Evolutionary conservation across 768 basidiomycete genomes (phyloP).

Genomic region (Suillus fuscotomentosus): DNA sequence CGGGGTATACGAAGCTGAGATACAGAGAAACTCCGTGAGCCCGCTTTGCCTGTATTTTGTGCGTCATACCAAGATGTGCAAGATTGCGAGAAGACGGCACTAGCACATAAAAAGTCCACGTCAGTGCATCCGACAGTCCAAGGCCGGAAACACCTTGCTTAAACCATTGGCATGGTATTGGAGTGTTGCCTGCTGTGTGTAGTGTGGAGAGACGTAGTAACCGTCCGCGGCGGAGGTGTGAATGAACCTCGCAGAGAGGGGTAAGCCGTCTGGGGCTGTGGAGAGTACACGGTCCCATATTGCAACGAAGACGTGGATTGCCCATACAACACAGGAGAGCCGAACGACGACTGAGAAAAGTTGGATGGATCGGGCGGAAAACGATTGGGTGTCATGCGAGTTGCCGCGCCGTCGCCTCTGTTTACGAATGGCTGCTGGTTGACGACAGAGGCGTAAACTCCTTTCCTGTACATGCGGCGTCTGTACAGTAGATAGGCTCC

Average conservation of each 20-base stretch:
- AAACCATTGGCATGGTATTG: slow-evolving; percentile 22
- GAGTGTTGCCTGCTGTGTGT: slow-evolving; percentile 5
- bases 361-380: slow-evolving; percentile 13
- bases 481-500: slow-evolving; percentile 19
- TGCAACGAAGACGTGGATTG: not conserved
- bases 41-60: not conserved
- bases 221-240: slow-evolving; percentile 13
- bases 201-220: slow-evolving; percentile 8
- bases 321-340: slow-evolving; percentile 6
- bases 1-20: not conserved
- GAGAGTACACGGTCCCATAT: not conserved
- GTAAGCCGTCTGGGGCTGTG: not conserved
- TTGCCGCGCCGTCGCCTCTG: not conserved
- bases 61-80: not conserved
- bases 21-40: not conserved
- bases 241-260: slow-evolving; percentile 1
- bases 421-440: not conserved
- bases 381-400: slow-evolving; percentile 8
- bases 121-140: not conserved
- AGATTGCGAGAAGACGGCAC: not conserved
- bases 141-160: not conserved
- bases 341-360: slow-evolving; percentile 1
- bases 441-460: not conserved
- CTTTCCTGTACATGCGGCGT: slow-evolving; percentile 5
- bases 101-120: not conserved